These are phyloP conservation scores for Phialocephala subalpina DNA, from an alignment of 2,329 filamentous ascomycete genomes.

Conservation along the genomic window DNA sequence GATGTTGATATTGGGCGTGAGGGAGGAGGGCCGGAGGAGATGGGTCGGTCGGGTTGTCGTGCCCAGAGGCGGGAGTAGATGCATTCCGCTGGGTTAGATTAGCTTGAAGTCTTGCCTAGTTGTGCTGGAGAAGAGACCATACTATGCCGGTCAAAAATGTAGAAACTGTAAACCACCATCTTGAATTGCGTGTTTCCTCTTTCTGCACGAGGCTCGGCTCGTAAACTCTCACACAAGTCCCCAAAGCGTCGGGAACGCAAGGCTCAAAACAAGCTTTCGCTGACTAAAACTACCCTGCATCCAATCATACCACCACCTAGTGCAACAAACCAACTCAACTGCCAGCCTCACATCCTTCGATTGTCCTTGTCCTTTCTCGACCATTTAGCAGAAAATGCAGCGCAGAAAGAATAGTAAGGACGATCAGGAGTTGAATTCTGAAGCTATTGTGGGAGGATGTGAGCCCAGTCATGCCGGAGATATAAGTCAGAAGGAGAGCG, in stretches of 20 bases:
- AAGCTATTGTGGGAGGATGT: not conserved
- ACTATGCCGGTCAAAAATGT: slow-evolving; percentile 99
- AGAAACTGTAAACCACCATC: slow-evolving; percentile 97
- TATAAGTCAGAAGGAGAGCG: slow-evolving; percentile 38
- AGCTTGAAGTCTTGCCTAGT: slow-evolving; percentile 10
- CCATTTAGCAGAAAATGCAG: slow-evolving; percentile 13
- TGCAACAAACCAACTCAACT: not conserved
- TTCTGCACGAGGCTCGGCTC: slow-evolving; percentile 19
- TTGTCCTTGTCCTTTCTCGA: not conserved
- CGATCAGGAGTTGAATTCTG: slow-evolving; percentile 10
- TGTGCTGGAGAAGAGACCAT: slow-evolving; percentile 45
- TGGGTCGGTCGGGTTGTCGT: slow-evolving; percentile 43
- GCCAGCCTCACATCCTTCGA: slow-evolving; percentile 23
- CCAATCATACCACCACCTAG: slow-evolving; percentile 11
- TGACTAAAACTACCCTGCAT: not conserved
- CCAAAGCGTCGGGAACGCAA: not conserved
- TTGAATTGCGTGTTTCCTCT: not conserved
- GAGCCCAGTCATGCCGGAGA: slow-evolving; percentile 36
- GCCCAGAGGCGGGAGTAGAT: slow-evolving; percentile 91
- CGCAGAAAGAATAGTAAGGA: not conserved
- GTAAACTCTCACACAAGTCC: slow-evolving; percentile 15
- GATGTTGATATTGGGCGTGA: slow-evolving; percentile 40
- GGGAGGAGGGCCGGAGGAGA: slow-evolving; percentile 48
- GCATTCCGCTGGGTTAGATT: slow-evolving; percentile 78
- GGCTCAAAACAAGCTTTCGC: slow-evolving; percentile 35